These are phyloP conservation scores for Penicillium mononematosum DNA, from an alignment of 495 filamentous ascomycete species.

Conservation along the genomic window DNA sequence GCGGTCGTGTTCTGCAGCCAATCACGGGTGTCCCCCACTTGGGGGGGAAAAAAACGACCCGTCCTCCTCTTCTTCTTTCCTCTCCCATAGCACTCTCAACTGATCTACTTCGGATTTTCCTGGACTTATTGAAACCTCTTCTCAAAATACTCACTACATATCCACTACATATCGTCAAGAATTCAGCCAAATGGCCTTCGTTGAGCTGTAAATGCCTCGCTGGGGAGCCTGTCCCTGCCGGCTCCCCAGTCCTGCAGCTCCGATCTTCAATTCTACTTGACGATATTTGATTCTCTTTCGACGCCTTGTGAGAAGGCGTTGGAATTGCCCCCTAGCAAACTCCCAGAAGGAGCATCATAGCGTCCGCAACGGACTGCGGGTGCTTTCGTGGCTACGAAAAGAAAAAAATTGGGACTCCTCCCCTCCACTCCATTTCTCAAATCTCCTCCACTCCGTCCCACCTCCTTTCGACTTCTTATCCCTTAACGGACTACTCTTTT, in stretches of 20 bases:
- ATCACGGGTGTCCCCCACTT: slow-evolving; percentile 29
- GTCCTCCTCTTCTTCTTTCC: slow-evolving; percentile 35
- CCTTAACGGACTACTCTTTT: slow-evolving; percentile 12
- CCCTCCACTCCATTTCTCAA: slow-evolving; percentile 18
- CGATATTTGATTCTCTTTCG: slow-evolving; percentile 67
- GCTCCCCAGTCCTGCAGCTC: slow-evolving; percentile 79
- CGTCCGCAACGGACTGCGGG: slow-evolving; percentile 41
- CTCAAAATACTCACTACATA: neutral
- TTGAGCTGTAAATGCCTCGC: slow-evolving; percentile 91
- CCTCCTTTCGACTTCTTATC: slow-evolving; percentile 4
- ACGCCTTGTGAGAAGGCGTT: slow-evolving; percentile 44
- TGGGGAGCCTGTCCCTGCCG: slow-evolving; percentile 62
- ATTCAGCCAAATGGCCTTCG: slow-evolving; percentile 78
- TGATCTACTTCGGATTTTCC: slow-evolving; percentile 1
- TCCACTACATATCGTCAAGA: slow-evolving; percentile 74
- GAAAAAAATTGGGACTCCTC: slow-evolving; percentile 19
- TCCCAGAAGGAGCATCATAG: slow-evolving; percentile 43
- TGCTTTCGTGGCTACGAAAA: slow-evolving; percentile 33
- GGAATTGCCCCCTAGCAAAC: slow-evolving; percentile 49
- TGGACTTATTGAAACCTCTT: slow-evolving; percentile 26
- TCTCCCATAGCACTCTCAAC: slow-evolving; percentile 12
- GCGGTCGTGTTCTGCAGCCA: slow-evolving; percentile 21
- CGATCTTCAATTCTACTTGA: slow-evolving; percentile 72
- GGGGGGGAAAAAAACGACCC: slow-evolving; percentile 35
- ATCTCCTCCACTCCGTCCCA: slow-evolving; percentile 17